Base-by-base conservation (phyloP, 371 early-diverging fungal genomes). In the Entomophthora muscae region DNA sequence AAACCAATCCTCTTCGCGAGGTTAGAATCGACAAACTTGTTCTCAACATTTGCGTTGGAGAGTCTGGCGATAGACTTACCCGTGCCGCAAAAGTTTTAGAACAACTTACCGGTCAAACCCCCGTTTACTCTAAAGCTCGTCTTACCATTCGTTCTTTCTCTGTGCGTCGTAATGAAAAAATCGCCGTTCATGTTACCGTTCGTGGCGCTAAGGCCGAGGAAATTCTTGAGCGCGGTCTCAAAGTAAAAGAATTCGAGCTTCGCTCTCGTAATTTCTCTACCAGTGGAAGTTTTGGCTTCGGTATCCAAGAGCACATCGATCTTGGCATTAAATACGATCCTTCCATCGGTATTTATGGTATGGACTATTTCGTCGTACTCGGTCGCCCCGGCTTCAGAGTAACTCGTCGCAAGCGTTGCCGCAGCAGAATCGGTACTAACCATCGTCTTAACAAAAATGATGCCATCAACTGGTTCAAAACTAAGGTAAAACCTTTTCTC, bases 121-220 rank as follows among this genome's bases (percentile, higher is more conserved):
- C 99, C 67, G 93, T 97, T 71, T 92, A 91, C 84, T 94, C 97
- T 76, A 99, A 99, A 88, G 96, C 99, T 65, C 91, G 98, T 73
- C 93, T 98, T 82, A 99, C 99, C 56, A 95, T 99, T 79, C 90
- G 99, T 81, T 88, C 95, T 72, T 99, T 99, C 83, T 93, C 97
- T 77, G 98, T 99, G 78, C 91, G 99, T 79, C 90, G 99, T 88
- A 99, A 99, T 90, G 99, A 99, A 83, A 99, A 99, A 89, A 99
- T 99, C 69, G 83, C 98, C 63, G 91, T 93, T 65, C 96, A 99
- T 87, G 93, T 93, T 71, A 99, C 99, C 68, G 94, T 99, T 70
- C 91, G 98, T 76, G 99, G 99, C 63, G 73, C 75, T 63, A 75
- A 75, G 70, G 75, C 75, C 51, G 86, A 90, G 78, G 96, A 98